Evolutionary conservation across 2,329 filamentous ascomycete species (phyloP).

Genomic region (Lecanicillium sp.): DNA sequence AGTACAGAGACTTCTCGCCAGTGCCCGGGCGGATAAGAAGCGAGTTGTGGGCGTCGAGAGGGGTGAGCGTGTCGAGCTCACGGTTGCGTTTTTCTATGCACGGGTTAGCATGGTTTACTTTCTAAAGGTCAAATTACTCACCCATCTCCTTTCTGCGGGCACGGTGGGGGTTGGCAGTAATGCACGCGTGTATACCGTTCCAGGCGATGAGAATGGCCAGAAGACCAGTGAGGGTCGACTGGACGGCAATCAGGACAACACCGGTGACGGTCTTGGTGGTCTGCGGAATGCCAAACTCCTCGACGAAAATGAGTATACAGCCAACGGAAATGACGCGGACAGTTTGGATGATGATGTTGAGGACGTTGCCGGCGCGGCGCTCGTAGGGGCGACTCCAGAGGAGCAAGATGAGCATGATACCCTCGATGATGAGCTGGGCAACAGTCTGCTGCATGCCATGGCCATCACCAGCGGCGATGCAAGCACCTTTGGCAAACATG

Average conservation of each 20-base stretch:
- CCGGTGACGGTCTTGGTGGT: slow-evolving; percentile 93
- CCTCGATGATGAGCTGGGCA: slow-evolving; percentile 76
- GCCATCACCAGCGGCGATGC: slow-evolving; percentile 79
- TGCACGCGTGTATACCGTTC: slow-evolving; percentile 78
- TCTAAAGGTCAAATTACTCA: slow-evolving; percentile 41
- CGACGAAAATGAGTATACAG: slow-evolving; percentile 88
- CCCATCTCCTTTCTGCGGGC: slow-evolving; percentile 83
- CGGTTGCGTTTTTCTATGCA: slow-evolving; percentile 65
- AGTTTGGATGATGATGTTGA: slow-evolving; percentile 87
- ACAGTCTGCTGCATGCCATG: slow-evolving; percentile 77
- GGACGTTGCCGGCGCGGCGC: slow-evolving; percentile 79
- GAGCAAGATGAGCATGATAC: slow-evolving; percentile 69
- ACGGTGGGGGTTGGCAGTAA: slow-evolving; percentile 84
- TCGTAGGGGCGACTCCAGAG: slow-evolving; percentile 83
- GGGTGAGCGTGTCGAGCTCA: slow-evolving; percentile 76
- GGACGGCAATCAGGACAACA: slow-evolving; percentile 87
- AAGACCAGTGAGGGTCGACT: slow-evolving; percentile 74
- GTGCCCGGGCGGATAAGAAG: slow-evolving; percentile 54
- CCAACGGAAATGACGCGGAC: slow-evolving; percentile 83
- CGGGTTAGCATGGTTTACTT: slow-evolving; percentile 23
- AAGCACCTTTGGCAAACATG: slow-evolving; percentile 81
- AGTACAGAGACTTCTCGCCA: slow-evolving; percentile 35
- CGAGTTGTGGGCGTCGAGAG: slow-evolving; percentile 80
- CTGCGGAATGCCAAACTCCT: slow-evolving; percentile 82
- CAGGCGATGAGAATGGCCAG: slow-evolving; percentile 83